Evolutionary conservation across 352 stramenopile species (phyloP).

Genomic region (Pythium periplocum): DNA sequence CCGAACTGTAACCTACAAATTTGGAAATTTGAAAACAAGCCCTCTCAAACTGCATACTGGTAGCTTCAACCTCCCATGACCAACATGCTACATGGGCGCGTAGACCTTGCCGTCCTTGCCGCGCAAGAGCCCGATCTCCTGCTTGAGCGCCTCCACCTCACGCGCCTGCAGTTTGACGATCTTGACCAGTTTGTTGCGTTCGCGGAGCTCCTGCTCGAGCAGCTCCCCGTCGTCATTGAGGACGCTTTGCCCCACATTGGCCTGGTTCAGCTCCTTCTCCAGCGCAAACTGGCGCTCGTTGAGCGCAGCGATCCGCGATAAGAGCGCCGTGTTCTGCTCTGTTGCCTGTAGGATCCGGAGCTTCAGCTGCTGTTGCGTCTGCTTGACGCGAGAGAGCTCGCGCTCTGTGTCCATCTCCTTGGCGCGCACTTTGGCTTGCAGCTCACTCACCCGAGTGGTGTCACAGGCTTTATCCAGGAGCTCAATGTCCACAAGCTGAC

Average conservation of each 20-base stretch:
- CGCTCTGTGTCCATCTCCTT: conserved; percentile 75
- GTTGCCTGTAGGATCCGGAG: conserved; percentile 75
- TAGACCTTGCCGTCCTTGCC: conserved; percentile 82
- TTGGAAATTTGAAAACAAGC: too few relatives aligned
- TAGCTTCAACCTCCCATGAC: too few relatives aligned
- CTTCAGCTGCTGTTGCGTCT: conserved; percentile 58
- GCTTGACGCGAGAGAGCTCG: conserved; percentile 32
- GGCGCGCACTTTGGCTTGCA: conserved; percentile 63
- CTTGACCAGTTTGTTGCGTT: conserved; percentile 86
- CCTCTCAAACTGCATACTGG: too few relatives aligned
- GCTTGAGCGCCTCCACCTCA: conserved; percentile 89
- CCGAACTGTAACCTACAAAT: too few relatives aligned
- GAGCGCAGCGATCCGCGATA: conserved; percentile 73
- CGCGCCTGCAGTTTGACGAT: conserved; percentile 89
- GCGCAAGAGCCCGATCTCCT: conserved; percentile 83
- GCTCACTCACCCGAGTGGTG: conserved; percentile 55
- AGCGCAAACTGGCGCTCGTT: conserved; percentile 74
- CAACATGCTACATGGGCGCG: conserved; percentile 14
- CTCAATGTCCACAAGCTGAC: conserved; percentile 78
- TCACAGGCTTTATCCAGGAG: conserved; percentile 86
- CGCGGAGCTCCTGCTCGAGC: conserved; percentile 71
- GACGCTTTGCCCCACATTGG: conserved; percentile 32
- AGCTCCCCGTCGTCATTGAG: conserved; percentile 45
- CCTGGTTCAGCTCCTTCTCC: conserved; percentile 84
- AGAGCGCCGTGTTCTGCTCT: conserved; percentile 76